phyloP scores from a whole-genome alignment of 257 asterid genomes.

The Datura wrightii region DNA sequence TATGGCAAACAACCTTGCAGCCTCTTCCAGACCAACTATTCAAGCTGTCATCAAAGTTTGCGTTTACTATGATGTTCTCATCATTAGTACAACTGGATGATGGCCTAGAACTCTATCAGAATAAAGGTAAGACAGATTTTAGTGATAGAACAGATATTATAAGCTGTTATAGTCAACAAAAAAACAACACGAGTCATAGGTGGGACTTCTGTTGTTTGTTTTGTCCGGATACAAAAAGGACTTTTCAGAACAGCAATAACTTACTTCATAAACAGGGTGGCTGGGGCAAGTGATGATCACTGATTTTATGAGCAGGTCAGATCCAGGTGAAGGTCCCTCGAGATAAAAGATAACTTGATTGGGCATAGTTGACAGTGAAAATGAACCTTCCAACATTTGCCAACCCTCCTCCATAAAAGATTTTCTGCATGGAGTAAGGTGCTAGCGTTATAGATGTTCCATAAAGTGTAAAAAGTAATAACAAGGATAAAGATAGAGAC shows the following conservation, averaged over 20 bases:
- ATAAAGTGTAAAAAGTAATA: neutral
- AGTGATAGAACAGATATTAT: neutral
- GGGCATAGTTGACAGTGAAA: conserved; percentile 66
- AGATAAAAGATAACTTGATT: conserved; percentile 66
- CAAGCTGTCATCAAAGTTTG: conserved; percentile 71
- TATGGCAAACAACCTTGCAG: conserved; percentile 70
- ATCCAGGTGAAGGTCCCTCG: conserved; percentile 93
- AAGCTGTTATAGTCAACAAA: neutral
- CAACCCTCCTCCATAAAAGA: conserved; percentile 60
- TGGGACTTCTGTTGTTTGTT: neutral
- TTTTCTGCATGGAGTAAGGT: conserved; percentile 50
- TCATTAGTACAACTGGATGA: conserved; percentile 47
- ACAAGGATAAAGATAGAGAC: conserved; percentile 26
- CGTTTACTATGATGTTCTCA: conserved; percentile 62
- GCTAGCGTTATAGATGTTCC: conserved; percentile 35
- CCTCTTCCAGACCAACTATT: conserved; percentile 90
- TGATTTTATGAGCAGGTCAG: conserved; percentile 74
- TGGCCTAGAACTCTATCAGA: conserved; percentile 46
- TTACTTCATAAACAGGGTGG: conserved; percentile 50
- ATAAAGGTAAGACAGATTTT: neutral
- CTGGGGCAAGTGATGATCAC: conserved; percentile 55
- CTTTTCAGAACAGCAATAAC: conserved; percentile 38
- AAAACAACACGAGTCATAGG: neutral
- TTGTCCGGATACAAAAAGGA: conserved; percentile 4
- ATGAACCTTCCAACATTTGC: conserved; percentile 79